Conservation (phyloP, 2,329 filamentous ascomycete species). For the Arthrobotrys iridis region DNA sequence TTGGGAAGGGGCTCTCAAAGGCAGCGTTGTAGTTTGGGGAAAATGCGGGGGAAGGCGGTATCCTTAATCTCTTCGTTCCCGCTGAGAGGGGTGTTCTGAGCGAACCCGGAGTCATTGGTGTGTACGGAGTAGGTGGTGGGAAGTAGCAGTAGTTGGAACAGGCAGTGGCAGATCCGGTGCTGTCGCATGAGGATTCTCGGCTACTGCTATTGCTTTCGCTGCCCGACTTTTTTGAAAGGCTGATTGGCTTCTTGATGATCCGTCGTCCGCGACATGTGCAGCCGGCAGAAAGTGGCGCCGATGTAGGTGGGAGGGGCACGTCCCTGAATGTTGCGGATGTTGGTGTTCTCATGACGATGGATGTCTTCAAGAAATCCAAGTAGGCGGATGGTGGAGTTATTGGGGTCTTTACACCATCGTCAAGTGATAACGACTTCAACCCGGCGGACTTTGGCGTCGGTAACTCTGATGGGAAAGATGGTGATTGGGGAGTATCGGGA, state of each 20-base stretch:
- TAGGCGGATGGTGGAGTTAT: conserved; percentile 92
- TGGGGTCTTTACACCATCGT: conserved; percentile 77
- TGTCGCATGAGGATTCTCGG: conserved; percentile 64
- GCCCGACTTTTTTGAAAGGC: conserved; percentile 53
- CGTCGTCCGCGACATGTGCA: conserved; percentile 65
- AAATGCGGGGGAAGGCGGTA: conserved; percentile 78
- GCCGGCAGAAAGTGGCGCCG: conserved; percentile 60
- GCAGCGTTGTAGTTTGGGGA: conserved; percentile 67
- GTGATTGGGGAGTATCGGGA: conserved; percentile 41
- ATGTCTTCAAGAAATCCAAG: conserved; percentile 87
- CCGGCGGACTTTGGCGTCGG: conserved; percentile 48
- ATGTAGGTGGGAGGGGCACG: conserved; percentile 63
- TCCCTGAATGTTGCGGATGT: conserved; percentile 66
- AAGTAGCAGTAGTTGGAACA: conserved; percentile 65
- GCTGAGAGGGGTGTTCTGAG: conserved; percentile 69
- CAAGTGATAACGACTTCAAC: conserved; percentile 57
- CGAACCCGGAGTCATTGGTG: conserved; percentile 68
- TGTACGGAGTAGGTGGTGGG: conserved; percentile 71
- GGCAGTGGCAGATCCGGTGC: conserved; percentile 68
- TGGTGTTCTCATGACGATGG: conserved; percentile 77
- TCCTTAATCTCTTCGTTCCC: conserved; percentile 71
- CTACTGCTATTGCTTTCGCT: conserved; percentile 61
- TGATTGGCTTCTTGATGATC: conserved; percentile 61
- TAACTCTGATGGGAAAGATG: conserved; percentile 46
- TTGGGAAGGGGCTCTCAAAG: conserved; percentile 70